These are phyloP conservation scores for Colletotrichum australisinense DNA, from an alignment of 2,329 filamentous ascomycete genomes.

Conservation along the genomic window DNA sequence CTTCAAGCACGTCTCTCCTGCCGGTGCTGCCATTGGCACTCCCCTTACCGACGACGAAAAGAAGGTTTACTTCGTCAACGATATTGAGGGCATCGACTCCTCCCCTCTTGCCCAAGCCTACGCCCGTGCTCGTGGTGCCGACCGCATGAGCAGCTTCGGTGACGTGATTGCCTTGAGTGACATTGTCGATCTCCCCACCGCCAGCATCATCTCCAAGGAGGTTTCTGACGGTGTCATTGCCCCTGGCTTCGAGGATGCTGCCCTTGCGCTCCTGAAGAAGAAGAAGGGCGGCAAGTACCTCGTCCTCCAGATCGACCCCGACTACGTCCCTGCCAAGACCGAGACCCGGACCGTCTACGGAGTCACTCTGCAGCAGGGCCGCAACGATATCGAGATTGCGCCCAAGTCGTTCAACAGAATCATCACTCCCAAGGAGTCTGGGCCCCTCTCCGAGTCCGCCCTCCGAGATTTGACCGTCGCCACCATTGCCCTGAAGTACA, in stretches of 20 bases:
- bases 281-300: constrained; percentile 99
- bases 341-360: constrained; percentile 93
- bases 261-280: constrained; percentile 91
- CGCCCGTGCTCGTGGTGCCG: constrained; percentile 92
- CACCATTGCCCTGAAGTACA: constrained; percentile 98
- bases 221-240: constrained; percentile 98
- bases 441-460: constrained; percentile 80
- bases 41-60: constrained; percentile 88
- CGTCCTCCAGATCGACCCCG: constrained; percentile 92
- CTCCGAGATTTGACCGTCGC: constrained; percentile 92
- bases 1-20: constrained; percentile 99
- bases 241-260: constrained; percentile 85
- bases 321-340: constrained; percentile 82
- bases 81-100: constrained; percentile 88
- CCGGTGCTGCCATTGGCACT: constrained; percentile 92
- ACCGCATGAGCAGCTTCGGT: constrained; percentile 98
- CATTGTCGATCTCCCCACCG: constrained; percentile 89
- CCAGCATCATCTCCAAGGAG: constrained; percentile 97
- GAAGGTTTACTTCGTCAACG: constrained; percentile 98
- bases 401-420: constrained; percentile 87
- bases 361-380: constrained; percentile 87
- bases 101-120: constrained; percentile 94
- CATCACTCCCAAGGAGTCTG: constrained; percentile 85
- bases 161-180: constrained; percentile 96
- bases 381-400: constrained; percentile 90